Evolutionary conservation across 768 basidiomycete species (phyloP), one percentile per base, ranked within the genome.

Genomic region (Russula griseocarnosa): DNA sequence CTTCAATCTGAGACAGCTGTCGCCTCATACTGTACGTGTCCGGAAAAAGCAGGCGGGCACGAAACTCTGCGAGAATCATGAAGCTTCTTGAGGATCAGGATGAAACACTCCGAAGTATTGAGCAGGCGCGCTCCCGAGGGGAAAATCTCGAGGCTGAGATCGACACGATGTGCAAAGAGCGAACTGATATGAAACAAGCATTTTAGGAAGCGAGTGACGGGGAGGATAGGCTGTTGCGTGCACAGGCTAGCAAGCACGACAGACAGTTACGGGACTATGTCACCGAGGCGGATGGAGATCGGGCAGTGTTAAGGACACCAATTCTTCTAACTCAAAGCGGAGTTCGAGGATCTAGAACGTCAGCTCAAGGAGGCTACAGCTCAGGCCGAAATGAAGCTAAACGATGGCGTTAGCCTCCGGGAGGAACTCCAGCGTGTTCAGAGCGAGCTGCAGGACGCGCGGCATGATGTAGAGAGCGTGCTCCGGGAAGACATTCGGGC

Each of bases 211-310:
- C 89, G 3, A 80, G 84, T 47, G 74, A 74, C 66, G 93, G 96
- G 75, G 92, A 92, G 74, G 93, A 96, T 61, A 78, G 86, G 24
- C 77, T 92, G 18, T 75, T 93, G 61, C 83, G 81, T 49, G 81
- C 79, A 3, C 91, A 93, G 71, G 87, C 89, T 8, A 84, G 82
- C 16, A 89, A 81, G 70, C 80, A 85, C 61, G 86, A 87, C 62
- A 76, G 82, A 38, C 74, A 80, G 50, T 84, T 97, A 66, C 83
- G 92, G 1, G 94, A 97, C 72, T 90, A 94, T 69, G 87, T 90
- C 60, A 90, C 90, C 3, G 95, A 98, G 74, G 91, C 94, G 16
- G 93, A 97, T 70, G 91, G 94, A 1, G 94, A 98, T 73, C 84
- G 93, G 9, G 94, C 94, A 0, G 92, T 96, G 16, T 78, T 97